Conservation (phyloP, 257 asterid genomes). For the Nicotiana knightiana region DNA sequence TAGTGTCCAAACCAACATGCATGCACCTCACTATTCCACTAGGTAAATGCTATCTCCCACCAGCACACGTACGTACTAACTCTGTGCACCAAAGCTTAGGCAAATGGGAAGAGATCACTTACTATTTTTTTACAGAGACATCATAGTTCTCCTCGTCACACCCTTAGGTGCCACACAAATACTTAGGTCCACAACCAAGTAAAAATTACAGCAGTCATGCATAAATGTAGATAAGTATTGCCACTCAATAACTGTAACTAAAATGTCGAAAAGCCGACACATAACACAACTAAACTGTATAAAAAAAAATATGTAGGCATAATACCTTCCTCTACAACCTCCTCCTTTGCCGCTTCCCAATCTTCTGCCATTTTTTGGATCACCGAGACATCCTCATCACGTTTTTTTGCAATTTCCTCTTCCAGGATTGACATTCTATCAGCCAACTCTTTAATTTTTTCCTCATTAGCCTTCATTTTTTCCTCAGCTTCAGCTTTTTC, state of each 20-base stretch:
- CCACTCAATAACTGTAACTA: background rate
- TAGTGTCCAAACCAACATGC: no score
- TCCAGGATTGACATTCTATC: background rate
- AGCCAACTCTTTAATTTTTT: background rate
- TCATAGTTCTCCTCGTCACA: no score
- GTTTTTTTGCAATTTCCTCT: background rate
- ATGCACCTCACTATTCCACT: no score
- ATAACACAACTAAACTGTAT: background rate
- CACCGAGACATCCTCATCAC: background rate
- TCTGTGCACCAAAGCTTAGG: no score
- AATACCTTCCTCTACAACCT: background rate
- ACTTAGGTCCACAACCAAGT: background rate
- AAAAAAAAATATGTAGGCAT: background rate
- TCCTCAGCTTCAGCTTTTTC: slow-evolving; percentile 5
- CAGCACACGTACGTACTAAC: no score
- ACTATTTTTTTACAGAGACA: no score
- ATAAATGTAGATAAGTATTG: no score
- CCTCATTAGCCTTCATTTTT: background rate
- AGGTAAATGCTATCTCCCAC: no score
- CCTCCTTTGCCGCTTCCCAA: background rate
- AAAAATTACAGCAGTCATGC: background rate
- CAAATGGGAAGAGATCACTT: no score
- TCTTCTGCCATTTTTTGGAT: background rate
- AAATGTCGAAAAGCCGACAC: background rate
- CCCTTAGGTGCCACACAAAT: background rate